Conservation (phyloP, 768 basidiomycete genomes). For the Amanita rubescens region DNA sequence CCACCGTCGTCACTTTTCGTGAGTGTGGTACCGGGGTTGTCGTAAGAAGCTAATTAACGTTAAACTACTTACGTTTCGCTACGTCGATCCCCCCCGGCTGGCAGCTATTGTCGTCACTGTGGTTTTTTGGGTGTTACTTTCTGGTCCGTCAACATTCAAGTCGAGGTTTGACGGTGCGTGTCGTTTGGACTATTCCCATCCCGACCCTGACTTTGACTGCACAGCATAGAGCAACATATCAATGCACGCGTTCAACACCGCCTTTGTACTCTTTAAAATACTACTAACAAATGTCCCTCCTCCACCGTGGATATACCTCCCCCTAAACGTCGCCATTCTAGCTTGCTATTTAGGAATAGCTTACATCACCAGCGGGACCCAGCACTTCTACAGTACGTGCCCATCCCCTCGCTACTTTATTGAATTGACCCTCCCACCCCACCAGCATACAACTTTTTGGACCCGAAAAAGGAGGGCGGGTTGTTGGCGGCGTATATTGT, state of each 20-base stretch:
- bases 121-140: conserved; percentile 63
- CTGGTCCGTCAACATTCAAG: conserved; percentile 31
- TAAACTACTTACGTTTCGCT: too few species aligned
- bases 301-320: conserved; percentile 44
- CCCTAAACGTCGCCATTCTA: too few species aligned
- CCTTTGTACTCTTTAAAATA: too few species aligned
- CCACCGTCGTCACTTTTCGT: conserved; percentile 52
- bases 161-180: conserved; percentile 32
- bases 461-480: too few species aligned
- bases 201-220: not conserved
- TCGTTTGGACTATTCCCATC: conserved; percentile 3
- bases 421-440: too few species aligned
- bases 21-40: conserved; percentile 24
- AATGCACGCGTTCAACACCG: conserved; percentile 51
- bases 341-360: conserved; percentile 56
- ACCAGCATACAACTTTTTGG: too few species aligned
- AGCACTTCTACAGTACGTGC: conserved; percentile 62
- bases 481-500: too few species aligned
- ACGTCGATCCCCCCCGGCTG: conserved; percentile 1
- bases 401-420: too few species aligned
- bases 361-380: conserved; percentile 55
- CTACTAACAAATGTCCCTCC: conserved; percentile 45
- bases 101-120: conserved; percentile 57
- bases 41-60: too few species aligned
- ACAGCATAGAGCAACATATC: conserved; percentile 51